phyloP scores from a whole-genome alignment of 176 grass and related monocot species.

The Secale cereale region DNA sequence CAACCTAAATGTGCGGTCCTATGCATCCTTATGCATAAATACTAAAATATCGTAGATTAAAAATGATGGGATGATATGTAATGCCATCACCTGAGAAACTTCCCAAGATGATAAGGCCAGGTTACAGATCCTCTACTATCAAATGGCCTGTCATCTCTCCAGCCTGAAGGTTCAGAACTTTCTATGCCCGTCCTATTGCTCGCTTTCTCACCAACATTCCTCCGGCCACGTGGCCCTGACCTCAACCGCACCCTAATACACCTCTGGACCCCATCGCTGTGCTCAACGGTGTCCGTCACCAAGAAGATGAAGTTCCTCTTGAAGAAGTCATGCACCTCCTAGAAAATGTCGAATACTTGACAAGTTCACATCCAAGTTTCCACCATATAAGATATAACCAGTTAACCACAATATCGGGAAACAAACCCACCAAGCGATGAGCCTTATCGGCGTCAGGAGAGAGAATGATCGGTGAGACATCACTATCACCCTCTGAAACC shows the following conservation, averaged over 20 bases:
- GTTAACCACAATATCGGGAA: background rate
- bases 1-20: background rate
- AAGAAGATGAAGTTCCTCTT: conserved; percentile 90
- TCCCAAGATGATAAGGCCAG: conserved; percentile 77
- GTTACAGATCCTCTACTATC: conserved; percentile 79
- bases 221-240: conserved; percentile 26
- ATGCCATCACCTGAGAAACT: conserved; percentile 64
- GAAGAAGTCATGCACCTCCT: conserved; percentile 95
- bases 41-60: background rate
- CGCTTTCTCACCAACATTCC: conserved; percentile 22
- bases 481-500: conserved; percentile 32
- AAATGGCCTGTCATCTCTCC: conserved; percentile 60
- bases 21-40: background rate
- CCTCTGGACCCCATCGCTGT: conserved; percentile 60
- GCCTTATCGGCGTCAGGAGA: conserved; percentile 70
- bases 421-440: conserved; percentile 71
- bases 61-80: background rate
- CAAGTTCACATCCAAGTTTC: background rate
- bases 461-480: conserved; percentile 63
- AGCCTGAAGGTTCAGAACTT: conserved; percentile 20
- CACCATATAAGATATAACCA: background rate
- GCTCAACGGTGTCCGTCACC: conserved; percentile 79
- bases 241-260: conserved; percentile 73
- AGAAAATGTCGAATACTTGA: conserved; percentile 16
- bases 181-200: conserved; percentile 44